Conservation (phyloP, 2,329 filamentous ascomycete species). For the Calycina marina region DNA sequence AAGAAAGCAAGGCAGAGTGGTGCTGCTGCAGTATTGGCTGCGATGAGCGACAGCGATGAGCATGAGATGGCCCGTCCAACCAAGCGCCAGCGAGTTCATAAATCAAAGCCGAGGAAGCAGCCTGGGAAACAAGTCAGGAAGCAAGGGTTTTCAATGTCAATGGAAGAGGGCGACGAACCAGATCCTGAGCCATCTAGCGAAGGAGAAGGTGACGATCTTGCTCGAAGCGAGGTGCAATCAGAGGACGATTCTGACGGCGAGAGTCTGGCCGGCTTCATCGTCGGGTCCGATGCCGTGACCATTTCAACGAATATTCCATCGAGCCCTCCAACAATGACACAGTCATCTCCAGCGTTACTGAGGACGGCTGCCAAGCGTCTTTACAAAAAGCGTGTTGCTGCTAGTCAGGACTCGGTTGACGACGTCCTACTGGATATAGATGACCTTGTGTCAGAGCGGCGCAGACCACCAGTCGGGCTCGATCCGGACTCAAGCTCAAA, state of each 20-base stretch:
- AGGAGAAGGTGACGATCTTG: constrained; percentile 8
- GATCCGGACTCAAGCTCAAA: too few relatives aligned
- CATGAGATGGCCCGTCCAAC: neutral
- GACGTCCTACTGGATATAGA: too few relatives aligned
- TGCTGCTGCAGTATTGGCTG: neutral
- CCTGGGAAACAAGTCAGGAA: neutral
- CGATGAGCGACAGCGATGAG: neutral
- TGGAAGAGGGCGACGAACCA: neutral
- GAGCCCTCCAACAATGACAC: constrained; percentile 1
- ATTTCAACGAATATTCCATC: constrained; percentile 26
- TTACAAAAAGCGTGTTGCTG: too few relatives aligned
- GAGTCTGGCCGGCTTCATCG: constrained; percentile 41
- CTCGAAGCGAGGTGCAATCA: constrained; percentile 31
- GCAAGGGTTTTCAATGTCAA: neutral
- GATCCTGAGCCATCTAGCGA: constrained; percentile 3
- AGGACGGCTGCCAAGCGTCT: too few relatives aligned
- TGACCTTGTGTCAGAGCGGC: too few relatives aligned
- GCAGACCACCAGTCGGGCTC: too few relatives aligned
- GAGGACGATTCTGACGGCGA: constrained; percentile 34
- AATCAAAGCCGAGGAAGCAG: neutral
- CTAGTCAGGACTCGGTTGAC: too few relatives aligned
- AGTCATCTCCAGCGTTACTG: constrained; percentile 4
- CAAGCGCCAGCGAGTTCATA: neutral
- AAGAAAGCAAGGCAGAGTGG: neutral
- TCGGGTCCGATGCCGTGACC: constrained; percentile 29